Base-by-base conservation (phyloP, 805 yeast species). In the Danielozyma ontarioensis region DNA sequence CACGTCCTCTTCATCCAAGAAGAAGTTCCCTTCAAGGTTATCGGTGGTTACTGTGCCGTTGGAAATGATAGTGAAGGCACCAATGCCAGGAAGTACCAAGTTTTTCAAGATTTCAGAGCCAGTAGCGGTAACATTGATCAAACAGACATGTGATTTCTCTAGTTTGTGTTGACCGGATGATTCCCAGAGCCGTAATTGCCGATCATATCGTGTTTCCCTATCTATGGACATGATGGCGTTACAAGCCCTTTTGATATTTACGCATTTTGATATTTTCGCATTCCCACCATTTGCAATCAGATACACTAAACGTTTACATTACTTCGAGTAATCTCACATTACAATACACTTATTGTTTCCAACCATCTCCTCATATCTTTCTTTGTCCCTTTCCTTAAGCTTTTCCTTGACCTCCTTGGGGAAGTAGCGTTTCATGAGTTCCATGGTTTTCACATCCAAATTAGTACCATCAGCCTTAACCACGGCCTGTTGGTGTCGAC, bases 121-220 rank as follows among this genome's bases (percentile, higher is more conserved):
- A 0, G 79, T 64, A 0, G 78, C 48, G 1, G 76, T 64, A 4
- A 78, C 77, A 28, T 76, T 74, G 2, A 87, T 45, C 3, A 87
- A 54, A 35, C 87, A 73, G 3, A 88, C 67, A 35, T 72, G 77
- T 0, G 89, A 64, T 2, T 51, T 47, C 21, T 74, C 74, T 13
- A 90, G 63, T 5, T 66, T 62, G 3, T 54, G 37, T 49, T 90
- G 98, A 3, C 97, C 98, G 8, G 69, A 55, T 0, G 71, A 48
- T 1, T 85, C 88, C 97, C 97, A 90, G 12, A 90, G 61, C 24
- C 97, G 72, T 37, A 90, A 61, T 52, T 90, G 97, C 25, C 98
- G 70, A 55, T 89, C 96, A 51, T 85, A 88, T 40, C 78, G 78
- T 31, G 67, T 65, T 46, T 54, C 56, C 35, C 64, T 72, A 23